Evolutionary conservation across 192 early-diverging fungal species (phyloP), one percentile per base, ranked within the genome.

Genomic region (Glomus cerebriforme): DNA sequence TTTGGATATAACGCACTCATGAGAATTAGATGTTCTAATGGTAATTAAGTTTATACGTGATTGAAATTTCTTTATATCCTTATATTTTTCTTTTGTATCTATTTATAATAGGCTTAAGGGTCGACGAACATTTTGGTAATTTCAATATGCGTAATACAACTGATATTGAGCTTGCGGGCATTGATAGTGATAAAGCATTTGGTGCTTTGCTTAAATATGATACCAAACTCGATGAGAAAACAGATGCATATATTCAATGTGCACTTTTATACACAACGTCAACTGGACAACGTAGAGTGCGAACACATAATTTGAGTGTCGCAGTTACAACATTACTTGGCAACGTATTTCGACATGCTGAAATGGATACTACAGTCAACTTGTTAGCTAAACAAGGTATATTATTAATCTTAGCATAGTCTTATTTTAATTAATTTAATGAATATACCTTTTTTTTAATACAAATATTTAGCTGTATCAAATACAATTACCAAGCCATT

Each of bases 201-300:
- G 97, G 89, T 3, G 91, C 95, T 60, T 79, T 88, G 26, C 83
- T 99, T 75, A 92, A 92, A 80, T 91, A 98, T 79, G 98, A 99
- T 58, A 92, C 91, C 37, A 95, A 95, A 79, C 86, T 99, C 43
- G 94, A 97, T 69, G 94, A 96, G 71, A 91, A 90, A 75, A 85
- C 88, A 24, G 92, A 95, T 64, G 91, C 91, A 10, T 92, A 88
- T 43, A 93, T 99, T 90, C 98, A 99, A 82, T 91, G 90, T 24
- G 98, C 98, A 5, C 84, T 99, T 66, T 86, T 99, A 58, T 99
- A 99, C 87, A 99, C 98, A 15, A 97, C 96, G 0, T 90, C 93
- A 0, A 83, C 83, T 35, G 98, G 98, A 0, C 85, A 95, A 77
- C 92, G 98, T 22, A 88, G 97, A 22, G 96, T 99, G 35, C 91